These are phyloP conservation scores for Pinus taeda DNA, from an alignment of 75 land plant genomes.

Conservation along the genomic window DNA sequence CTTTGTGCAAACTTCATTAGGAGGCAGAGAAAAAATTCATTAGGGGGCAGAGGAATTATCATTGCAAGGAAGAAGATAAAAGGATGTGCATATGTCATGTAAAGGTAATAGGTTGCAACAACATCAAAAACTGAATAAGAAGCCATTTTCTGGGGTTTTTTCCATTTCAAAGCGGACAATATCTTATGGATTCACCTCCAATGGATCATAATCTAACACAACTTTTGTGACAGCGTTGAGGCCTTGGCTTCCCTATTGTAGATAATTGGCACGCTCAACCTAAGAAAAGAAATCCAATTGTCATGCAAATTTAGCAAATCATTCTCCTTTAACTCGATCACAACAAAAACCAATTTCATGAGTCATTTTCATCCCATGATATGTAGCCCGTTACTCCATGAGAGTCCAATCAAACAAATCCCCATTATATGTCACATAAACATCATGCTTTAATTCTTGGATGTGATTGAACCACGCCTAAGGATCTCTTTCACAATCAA, in stretches of 20 bases:
- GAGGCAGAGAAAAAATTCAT: slow-evolving; percentile 49
- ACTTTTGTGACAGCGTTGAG: slow-evolving; percentile 97
- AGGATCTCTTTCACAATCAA: slow-evolving; percentile 61
- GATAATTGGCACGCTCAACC: slow-evolving; percentile 99
- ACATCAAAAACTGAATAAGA: slow-evolving; percentile 99
- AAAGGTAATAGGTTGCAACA: slow-evolving; percentile 92
- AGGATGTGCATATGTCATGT: slow-evolving; percentile 99
- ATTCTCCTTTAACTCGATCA: slow-evolving; percentile 86
- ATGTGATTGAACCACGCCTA: slow-evolving; percentile 85
- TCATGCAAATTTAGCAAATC: slow-evolving; percentile 94
- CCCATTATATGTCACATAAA: slow-evolving; percentile 97
- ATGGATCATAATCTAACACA: slow-evolving; percentile 92
- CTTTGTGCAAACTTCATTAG: slow-evolving; percentile 51
- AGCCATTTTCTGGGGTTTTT: slow-evolving; percentile 95
- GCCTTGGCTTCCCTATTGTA: slow-evolving; percentile 98
- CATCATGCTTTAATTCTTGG: slow-evolving; percentile 89
- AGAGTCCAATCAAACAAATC: slow-evolving; percentile 99
- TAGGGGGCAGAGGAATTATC: slow-evolving; percentile 67
- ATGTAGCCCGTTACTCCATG: slow-evolving; percentile 67
- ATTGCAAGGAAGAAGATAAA: slow-evolving; percentile 98
- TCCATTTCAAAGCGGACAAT: slow-evolving; percentile 97
- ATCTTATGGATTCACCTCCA: slow-evolving; percentile 99
- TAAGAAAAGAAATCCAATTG: slow-evolving; percentile 98
- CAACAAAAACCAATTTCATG: slow-evolving; percentile 89
- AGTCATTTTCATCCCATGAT: slow-evolving; percentile 82